A percentile compares a stretch with the other conserved stretches of the same genome.
Evolutionary conservation across 106 monocot genomes (phyloP).

Genomic region (Phalaenopsis equestris): DNA sequence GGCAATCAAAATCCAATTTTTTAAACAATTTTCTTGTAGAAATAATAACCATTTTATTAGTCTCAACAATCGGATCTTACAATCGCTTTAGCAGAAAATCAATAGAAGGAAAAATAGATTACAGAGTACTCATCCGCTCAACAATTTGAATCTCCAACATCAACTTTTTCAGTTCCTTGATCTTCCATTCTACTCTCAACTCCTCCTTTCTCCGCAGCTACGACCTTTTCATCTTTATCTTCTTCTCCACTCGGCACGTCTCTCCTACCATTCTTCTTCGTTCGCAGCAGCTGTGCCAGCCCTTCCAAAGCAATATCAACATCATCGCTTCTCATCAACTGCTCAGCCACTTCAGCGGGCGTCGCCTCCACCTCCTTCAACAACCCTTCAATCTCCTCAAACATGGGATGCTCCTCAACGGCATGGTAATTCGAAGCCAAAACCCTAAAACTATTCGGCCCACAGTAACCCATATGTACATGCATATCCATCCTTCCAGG

Average conservation of each 20-base stretch:
- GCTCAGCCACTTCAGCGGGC: constrained; percentile 5
- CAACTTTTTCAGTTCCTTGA: background rate
- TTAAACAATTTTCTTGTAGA: too few relatives aligned
- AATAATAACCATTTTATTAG: too few relatives aligned
- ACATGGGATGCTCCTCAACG: constrained; percentile 9
- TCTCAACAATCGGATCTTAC: background rate
- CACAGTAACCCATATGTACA: constrained; percentile 14
- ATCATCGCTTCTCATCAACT: constrained; percentile 7
- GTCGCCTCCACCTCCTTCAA: constrained; percentile 7
- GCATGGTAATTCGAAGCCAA: constrained; percentile 7
- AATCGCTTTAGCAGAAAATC: background rate
- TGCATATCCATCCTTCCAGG: constrained; percentile 24
- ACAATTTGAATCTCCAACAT: background rate
- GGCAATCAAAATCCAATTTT: too few relatives aligned
- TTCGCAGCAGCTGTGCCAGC: background rate
- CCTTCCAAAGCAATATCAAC: constrained; percentile 6
- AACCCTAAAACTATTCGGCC: background rate
- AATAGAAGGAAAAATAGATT: background rate
- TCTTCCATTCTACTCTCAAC: background rate
- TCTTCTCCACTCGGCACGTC: background rate
- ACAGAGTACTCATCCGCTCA: background rate
- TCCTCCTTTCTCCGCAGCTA: background rate
- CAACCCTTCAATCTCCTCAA: constrained; percentile 8
- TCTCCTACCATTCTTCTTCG: background rate
- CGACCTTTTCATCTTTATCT: background rate